Conservation (phyloP, 805 yeast species). For the Saccharomycopsis sp. region DNA sequence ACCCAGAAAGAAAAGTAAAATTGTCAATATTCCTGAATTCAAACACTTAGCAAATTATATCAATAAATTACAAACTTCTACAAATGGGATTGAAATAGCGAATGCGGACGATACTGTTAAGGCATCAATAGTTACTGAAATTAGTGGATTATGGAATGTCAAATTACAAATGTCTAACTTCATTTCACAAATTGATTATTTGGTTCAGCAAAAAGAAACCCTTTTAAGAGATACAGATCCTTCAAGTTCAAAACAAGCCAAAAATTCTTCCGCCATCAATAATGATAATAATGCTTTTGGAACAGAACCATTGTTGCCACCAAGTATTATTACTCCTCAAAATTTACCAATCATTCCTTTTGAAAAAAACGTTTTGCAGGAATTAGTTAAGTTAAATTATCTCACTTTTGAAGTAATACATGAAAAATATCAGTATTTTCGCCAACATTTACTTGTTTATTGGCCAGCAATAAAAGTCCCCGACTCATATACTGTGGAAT, state of each 20-base stretch:
- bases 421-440: slow-evolving; percentile 27
- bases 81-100: background rate
- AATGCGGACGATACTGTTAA: background rate
- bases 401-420: slow-evolving; percentile 28
- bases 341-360: slow-evolving; percentile 28
- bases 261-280: background rate
- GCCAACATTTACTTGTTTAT: slow-evolving; percentile 30
- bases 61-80: slow-evolving; percentile 3
- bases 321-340: slow-evolving; percentile 10
- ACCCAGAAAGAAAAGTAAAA: slow-evolving; percentile 25
- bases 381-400: slow-evolving; percentile 28
- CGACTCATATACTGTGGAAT: slow-evolving; percentile 27
- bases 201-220: slow-evolving; percentile 12
- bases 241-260: background rate
- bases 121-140: slow-evolving; percentile 9
- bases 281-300: slow-evolving; percentile 22
- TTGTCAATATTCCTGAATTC: slow-evolving; percentile 16
- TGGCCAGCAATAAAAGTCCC: slow-evolving; percentile 42
- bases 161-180: slow-evolving; percentile 14
- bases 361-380: slow-evolving; percentile 29
- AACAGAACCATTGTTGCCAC: slow-evolving; percentile 2
- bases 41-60: slow-evolving; percentile 9
- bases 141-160: slow-evolving; percentile 10
- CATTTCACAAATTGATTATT: slow-evolving; percentile 15
- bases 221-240: background rate